These are phyloP conservation scores for Brassica rapa DNA, from an alignment of 345 rosid genomes.

Conservation along the genomic window DNA sequence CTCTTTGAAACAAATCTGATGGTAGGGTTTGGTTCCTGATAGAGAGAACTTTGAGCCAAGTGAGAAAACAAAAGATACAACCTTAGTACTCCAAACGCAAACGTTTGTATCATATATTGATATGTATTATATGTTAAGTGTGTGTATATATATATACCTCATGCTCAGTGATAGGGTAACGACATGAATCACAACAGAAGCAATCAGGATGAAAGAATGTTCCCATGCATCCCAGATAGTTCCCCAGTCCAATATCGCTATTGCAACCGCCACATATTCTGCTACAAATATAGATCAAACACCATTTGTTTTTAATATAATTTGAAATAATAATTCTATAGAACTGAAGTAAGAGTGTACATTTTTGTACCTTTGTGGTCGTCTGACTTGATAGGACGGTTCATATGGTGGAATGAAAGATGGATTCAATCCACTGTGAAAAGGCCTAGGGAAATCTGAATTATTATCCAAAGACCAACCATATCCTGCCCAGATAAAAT, in stretches of 20 bases:
- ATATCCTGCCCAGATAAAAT: slow-evolving; percentile 43
- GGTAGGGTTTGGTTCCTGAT: slow-evolving; percentile 73
- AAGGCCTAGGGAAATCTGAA: slow-evolving; percentile 50
- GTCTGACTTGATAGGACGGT: slow-evolving; percentile 49
- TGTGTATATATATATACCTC: slow-evolving; percentile 51
- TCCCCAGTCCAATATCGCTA: slow-evolving; percentile 60
- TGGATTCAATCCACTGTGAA: slow-evolving; percentile 47
- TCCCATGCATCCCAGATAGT: slow-evolving; percentile 86
- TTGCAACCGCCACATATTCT: slow-evolving; percentile 85
- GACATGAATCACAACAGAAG: slow-evolving; percentile 74
- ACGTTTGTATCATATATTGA: background rate
- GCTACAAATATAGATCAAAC: slow-evolving; percentile 17
- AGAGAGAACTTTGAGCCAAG: slow-evolving; percentile 71
- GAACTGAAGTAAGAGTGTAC: background rate
- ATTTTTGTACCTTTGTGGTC: slow-evolving; percentile 51
- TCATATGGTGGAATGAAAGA: slow-evolving; percentile 58
- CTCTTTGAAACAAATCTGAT: slow-evolving; percentile 90
- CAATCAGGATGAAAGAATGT: slow-evolving; percentile 85
- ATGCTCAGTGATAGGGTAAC: slow-evolving; percentile 69
- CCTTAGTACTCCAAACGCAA: slow-evolving; percentile 15
- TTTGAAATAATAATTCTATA: background rate
- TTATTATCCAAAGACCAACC: slow-evolving; percentile 52
- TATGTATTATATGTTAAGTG: no score
- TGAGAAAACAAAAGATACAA: slow-evolving; percentile 30
- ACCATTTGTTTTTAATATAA: background rate